Evolutionary conservation across 768 basidiomycete species (phyloP), one percentile per base, ranked within the genome.

Genomic region (Podaxis sp.): DNA sequence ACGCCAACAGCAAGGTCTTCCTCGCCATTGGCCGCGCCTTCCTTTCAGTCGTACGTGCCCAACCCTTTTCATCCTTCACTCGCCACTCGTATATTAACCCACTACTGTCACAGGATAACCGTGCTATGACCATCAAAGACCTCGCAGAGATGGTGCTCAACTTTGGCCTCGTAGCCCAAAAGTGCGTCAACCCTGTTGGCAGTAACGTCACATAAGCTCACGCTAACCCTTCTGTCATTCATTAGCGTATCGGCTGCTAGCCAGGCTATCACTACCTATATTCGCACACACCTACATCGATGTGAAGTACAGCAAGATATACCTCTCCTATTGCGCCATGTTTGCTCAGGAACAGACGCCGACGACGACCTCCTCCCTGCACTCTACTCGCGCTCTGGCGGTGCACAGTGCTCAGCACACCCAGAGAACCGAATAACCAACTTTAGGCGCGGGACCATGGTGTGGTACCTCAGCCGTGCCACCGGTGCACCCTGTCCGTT

Each of bases 101-200:
- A 11, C 46, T 22, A 26, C 30, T 2, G 1, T n/a, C 22, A 26
- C 61, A 91, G 89, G 84, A 88, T 70, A 93, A 93, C 74, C 85
- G 89, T 54, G 90, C 90, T 52, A 89, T 92, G 87, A 92, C 90
- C 46, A 88, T 92, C 77, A 93, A 92, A 73, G 90, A 93, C 77
- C 84, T 93, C 59, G 87, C 91, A 36, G 88, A 92, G 68, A 84
- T 87, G 76, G 81, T 85, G 40, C 79, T 86, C 65, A 77, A 76
- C 65, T 83, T 80, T 68, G 90, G 90, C 56, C 79, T 92, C 19
- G 77, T 83, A 63, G 90, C 89, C 73, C 89, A 90, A 78, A 92
- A 89, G 90, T 93, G 66, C 64, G 73, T 73, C 63, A 60, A 52
- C 57, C 48, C 46, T 46, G 49, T 63, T 53, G 17, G n/a, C 44